These are phyloP conservation scores for Anthoceros angustus DNA, from an alignment of 225 moss, liverwort and hornwort genomes.

Conservation along the genomic window DNA sequence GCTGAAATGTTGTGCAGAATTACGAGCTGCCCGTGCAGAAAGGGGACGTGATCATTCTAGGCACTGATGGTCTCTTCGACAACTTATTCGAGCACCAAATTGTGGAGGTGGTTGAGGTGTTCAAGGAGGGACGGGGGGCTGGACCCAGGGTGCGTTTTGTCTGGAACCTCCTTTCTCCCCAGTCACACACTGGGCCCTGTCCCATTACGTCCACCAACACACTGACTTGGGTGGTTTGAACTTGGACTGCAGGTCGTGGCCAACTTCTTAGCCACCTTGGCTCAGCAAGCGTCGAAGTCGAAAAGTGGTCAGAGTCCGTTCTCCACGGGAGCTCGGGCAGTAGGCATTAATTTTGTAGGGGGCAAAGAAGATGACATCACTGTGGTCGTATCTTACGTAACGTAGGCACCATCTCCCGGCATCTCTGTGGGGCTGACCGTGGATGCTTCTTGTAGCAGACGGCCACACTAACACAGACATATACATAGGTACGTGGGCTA, in stretches of 20 bases:
- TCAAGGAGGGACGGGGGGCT: conserved; percentile 30
- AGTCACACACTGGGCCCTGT: not conserved
- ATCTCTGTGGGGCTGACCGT: no score
- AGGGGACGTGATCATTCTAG: conserved; percentile 76
- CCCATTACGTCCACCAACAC: no score
- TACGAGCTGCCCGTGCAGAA: conserved; percentile 54
- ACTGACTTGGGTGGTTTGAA: conserved; percentile 4
- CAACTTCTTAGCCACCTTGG: conserved; percentile 37
- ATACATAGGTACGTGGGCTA: not conserved
- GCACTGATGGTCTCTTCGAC: conserved; percentile 83
- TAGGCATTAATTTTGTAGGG: conserved; percentile 49
- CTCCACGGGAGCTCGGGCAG: conserved; percentile 50
- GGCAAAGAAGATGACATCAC: conserved; percentile 94
- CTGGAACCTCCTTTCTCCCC: no score
- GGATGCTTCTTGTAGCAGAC: no score
- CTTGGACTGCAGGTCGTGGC: conserved; percentile 44
- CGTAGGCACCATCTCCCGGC: conserved; percentile 2
- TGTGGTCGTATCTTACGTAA: conserved; percentile 66
- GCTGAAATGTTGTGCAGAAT: conserved; percentile 30
- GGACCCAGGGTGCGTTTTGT: conserved; percentile 60
- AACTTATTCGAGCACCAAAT: conserved; percentile 68
- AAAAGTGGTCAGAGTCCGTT: conserved; percentile 62
- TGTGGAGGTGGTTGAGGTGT: conserved; percentile 30
- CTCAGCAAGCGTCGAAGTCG: conserved; percentile 43
- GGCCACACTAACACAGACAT: no score